Evolutionary conservation across 1,284 basidiomycete species (phyloP), one percentile per base, ranked within the genome.

Genomic region (Ceratobasidium sp.): DNA sequence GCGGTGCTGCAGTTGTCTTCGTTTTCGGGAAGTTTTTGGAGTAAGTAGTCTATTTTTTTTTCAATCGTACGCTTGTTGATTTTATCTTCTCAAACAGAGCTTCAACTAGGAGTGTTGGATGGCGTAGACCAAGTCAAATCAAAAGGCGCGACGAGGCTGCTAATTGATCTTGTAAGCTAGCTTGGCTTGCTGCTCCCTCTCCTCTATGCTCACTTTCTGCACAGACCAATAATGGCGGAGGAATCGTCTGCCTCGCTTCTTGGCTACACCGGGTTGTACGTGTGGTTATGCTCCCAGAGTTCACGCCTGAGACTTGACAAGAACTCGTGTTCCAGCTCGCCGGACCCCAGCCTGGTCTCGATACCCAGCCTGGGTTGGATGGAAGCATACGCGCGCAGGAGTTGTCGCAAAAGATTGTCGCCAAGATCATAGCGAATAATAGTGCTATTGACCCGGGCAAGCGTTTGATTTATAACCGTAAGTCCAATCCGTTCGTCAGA

Each of bases 191-290:
- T 51, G 6, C 65, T 7, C 28, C 7, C 37, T 26, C 15, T 15
- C 5, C 17, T 73, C 68, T n/a, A n/a, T 65, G 11, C 63, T 20
- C 73, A 58, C 33, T 6, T 35, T 73, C 13, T 23, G 23, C 23
- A 13, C 69, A 89, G 89, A 87, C 87, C 5, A 89, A 90, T 80
- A 90, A 90, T 78, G 89, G 89, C 54, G 89, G 89, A 78, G 89
- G 86, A 81, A 79, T 81, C 56, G 35, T 51, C n/a, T 77, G 77
- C 31, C 23, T 76, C 7, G 71, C 71, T 28, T 54, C 71, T n/a
- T 74, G 71, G 71, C 71, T 74, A n/a, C 71, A 74, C 23, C 71
- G 71, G 3, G 54, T 74, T 26, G 71, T 74, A 20, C 51, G 68
- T 63, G 7, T 13, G 39, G 13, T 5, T 42, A 42, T 5, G 39